Conservation (phyloP, 1,284 basidiomycete genomes). For the Pulchroboletus neoregius region DNA sequence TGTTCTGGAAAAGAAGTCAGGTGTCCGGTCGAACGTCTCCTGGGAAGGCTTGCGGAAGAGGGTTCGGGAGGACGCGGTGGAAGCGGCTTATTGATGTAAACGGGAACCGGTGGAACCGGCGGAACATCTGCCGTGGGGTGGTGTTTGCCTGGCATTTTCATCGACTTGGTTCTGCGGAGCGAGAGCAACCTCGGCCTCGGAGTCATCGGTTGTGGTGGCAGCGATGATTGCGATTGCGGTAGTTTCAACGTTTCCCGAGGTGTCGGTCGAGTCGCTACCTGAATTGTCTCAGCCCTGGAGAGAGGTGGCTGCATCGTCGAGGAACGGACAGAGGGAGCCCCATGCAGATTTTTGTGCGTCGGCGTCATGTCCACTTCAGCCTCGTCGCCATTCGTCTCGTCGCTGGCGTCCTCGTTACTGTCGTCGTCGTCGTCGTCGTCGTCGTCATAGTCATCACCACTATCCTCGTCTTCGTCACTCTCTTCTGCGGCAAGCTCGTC, state of each 20-base stretch:
- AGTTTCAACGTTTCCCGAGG: neutral
- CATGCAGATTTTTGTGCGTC: slow-evolving; percentile 31
- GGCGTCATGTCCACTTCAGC: slow-evolving; percentile 29
- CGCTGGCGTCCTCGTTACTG: slow-evolving; percentile 43
- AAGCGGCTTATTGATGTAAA: slow-evolving; percentile 27
- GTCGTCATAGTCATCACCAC: slow-evolving; percentile 46
- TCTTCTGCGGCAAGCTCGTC: slow-evolving; percentile 77
- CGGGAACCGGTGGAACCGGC: slow-evolving; percentile 43
- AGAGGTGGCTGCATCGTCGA: slow-evolving; percentile 4
- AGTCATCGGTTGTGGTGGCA: slow-evolving; percentile 7
- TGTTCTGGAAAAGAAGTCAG: slow-evolving; percentile 1
- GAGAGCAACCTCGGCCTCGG: slow-evolving; percentile 41
- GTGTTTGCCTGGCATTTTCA: slow-evolving; percentile 27
- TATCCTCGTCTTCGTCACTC: slow-evolving; percentile 52
- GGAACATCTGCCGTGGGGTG: slow-evolving; percentile 23
- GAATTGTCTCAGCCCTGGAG: slow-evolving; percentile 3
- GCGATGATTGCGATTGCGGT: slow-evolving; percentile 13
- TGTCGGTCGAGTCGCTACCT: slow-evolving; percentile 2
- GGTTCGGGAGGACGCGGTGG: slow-evolving; percentile 22
- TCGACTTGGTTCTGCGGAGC: slow-evolving; percentile 43
- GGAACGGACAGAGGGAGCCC: slow-evolving; percentile 1
- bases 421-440: slow-evolving; percentile 35
- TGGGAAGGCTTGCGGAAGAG: slow-evolving; percentile 5
- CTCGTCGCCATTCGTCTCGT: slow-evolving; percentile 39
- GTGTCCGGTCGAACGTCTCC: slow-evolving; percentile 13